Conservation (phyloP, 2,329 filamentous ascomycete genomes). For the Tricladium varicosporioides region DNA sequence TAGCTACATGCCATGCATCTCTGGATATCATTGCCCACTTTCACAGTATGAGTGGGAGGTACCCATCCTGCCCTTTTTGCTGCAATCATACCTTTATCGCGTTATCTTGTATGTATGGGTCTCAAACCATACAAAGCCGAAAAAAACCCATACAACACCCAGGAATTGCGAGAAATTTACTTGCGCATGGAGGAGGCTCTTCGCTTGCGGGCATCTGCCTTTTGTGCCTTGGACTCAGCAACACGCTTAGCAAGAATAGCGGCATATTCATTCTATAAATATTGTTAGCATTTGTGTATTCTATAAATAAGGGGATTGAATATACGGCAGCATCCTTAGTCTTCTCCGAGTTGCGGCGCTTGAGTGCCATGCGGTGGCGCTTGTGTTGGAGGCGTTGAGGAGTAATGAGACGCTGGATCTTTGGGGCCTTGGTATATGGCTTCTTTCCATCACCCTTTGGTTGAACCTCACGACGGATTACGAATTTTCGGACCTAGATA, state of each 20-base stretch:
- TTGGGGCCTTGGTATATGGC: slow-evolving; percentile 99
- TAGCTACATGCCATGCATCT: slow-evolving; percentile 21
- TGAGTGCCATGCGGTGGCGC: slow-evolving; percentile 95
- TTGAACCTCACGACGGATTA: slow-evolving; percentile 97
- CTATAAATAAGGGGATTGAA: slow-evolving; percentile 31
- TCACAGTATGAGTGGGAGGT: not conserved
- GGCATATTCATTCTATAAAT: slow-evolving; percentile 87
- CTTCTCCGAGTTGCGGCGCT: slow-evolving; percentile 95
- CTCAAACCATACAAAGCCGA: slow-evolving; percentile 12
- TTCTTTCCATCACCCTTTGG: slow-evolving; percentile 97
- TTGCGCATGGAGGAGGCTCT: slow-evolving; percentile 94
- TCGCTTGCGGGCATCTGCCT: slow-evolving; percentile 93
- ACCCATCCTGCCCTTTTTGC: slow-evolving; percentile 7
- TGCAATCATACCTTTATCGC: not conserved
- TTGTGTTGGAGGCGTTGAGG: slow-evolving; percentile 99
- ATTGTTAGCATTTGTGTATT: slow-evolving; percentile 36
- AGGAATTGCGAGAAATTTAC: slow-evolving; percentile 46
- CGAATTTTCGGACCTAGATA: slow-evolving; percentile 93
- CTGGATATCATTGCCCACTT: slow-evolving; percentile 8
- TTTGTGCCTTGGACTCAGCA: slow-evolving; percentile 89
- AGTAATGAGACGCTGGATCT: slow-evolving; percentile 99
- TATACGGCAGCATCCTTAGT: slow-evolving; percentile 98
- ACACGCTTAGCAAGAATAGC: slow-evolving; percentile 96
- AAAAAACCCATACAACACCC: slow-evolving; percentile 14
- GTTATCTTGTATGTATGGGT: slow-evolving; percentile 7